Evolutionary conservation across 108 stramenopile species (phyloP).

Genomic region (Cyclotella choctawhatcheeana): DNA sequence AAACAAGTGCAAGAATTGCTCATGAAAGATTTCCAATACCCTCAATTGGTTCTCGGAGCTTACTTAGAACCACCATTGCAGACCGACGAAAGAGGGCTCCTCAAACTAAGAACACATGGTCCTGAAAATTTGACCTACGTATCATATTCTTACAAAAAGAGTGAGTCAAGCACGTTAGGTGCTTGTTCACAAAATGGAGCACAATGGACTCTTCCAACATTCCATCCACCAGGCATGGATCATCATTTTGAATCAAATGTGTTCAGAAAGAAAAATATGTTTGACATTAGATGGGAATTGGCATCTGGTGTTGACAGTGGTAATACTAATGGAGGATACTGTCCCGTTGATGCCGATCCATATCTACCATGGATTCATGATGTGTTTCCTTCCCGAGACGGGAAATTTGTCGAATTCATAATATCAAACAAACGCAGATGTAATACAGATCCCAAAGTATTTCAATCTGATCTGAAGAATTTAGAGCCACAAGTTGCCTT

Average conservation of each 20-base stretch:
- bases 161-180: not conserved
- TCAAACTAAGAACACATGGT: slow-evolving; percentile 15
- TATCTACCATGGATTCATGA: slow-evolving; percentile 94
- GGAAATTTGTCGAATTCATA: slow-evolving; percentile 59
- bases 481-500: slow-evolving; percentile 49
- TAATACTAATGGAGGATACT: slow-evolving; percentile 30
- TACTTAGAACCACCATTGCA: slow-evolving; percentile 36
- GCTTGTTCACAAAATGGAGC: slow-evolving; percentile 38
- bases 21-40: slow-evolving; percentile 20
- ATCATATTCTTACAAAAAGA: slow-evolving; percentile 21
- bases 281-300: slow-evolving; percentile 38
- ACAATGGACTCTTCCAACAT: slow-evolving; percentile 45
- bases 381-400: slow-evolving; percentile 85
- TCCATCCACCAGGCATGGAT: slow-evolving; percentile 34
- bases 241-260: slow-evolving; percentile 37
- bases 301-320: slow-evolving; percentile 17
- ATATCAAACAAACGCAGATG: slow-evolving; percentile 47
- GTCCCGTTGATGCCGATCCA: slow-evolving; percentile 73
- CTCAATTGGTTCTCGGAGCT: slow-evolving; percentile 27
- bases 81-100: not conserved
- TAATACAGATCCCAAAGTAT: slow-evolving; percentile 44
- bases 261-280: slow-evolving; percentile 21
- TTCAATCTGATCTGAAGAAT: slow-evolving; percentile 39
- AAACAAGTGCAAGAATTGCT: slow-evolving; percentile 19
- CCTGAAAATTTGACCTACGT: slow-evolving; percentile 29